Evolutionary conservation across 176 grass and related monocot species (phyloP).

Genomic region (Urochloa ruziziensis): DNA sequence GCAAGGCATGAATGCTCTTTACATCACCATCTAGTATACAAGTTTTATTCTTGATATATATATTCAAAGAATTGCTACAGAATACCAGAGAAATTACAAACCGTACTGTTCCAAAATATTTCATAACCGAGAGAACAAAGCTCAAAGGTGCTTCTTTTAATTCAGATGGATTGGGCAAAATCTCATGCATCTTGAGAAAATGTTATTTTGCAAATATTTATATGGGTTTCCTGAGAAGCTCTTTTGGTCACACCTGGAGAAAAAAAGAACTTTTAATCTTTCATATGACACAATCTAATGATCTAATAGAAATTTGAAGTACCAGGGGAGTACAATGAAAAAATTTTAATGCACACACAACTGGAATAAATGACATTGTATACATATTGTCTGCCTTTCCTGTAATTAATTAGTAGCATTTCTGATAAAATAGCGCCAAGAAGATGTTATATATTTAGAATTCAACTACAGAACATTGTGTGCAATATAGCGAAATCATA

Average conservation of each 20-base stretch:
- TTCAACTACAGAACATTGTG: no score
- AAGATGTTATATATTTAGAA: no score
- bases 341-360: neutral
- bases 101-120: no score
- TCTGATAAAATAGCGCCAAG: no score
- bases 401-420: no score
- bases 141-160: neutral
- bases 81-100: no score
- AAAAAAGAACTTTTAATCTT: neutral
- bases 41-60: neutral
- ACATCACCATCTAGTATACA: neutral
- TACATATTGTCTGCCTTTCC: neutral
- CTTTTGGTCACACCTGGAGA: no score
- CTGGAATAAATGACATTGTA: neutral
- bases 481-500: no score
- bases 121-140: no score
- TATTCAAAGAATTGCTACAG: no score
- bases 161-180: neutral
- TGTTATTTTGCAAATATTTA: neutral
- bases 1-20: no score
- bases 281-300: neutral
- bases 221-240: neutral
- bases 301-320: neutral
- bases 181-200: neutral
- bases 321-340: neutral